These are phyloP conservation scores for Cladophialophora psammophila DNA, from an alignment of 2,329 filamentous ascomycete species.

Conservation along the genomic window DNA sequence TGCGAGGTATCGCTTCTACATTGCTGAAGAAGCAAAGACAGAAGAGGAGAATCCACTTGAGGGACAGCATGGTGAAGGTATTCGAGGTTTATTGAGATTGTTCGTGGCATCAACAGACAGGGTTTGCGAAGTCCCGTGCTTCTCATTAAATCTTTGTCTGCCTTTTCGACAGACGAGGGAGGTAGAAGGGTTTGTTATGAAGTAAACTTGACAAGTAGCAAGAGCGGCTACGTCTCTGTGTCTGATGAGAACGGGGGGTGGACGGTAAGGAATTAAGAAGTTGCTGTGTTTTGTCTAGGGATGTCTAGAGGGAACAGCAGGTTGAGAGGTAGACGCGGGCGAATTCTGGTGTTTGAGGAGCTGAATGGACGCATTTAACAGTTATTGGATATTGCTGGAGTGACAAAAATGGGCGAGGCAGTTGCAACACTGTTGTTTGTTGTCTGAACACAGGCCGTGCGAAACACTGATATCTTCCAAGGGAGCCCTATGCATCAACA, in stretches of 20 bases:
- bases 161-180: not conserved
- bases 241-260: not conserved
- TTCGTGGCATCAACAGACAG: not conserved
- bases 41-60: not conserved
- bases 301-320: not conserved
- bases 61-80: constrained; percentile 1
- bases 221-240: not conserved
- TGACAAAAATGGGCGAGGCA: not conserved
- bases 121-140: not conserved
- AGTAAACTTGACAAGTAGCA: not conserved
- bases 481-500: not conserved
- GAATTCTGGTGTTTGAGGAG: not conserved
- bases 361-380: not conserved
- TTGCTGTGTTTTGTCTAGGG: not conserved
- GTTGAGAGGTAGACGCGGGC: not conserved
- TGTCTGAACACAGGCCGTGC: not conserved
- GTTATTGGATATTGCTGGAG: not conserved
- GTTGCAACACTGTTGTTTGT: not conserved
- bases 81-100: not conserved
- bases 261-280: not conserved
- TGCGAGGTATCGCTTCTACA: not conserved
- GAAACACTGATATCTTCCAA: not conserved
- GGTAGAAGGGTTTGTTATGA: not conserved
- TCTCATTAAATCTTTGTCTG: not conserved
- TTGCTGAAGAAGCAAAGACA: not conserved